Evolutionary conservation across 2,329 filamentous ascomycete genomes (phyloP), one percentile per base, ranked within the genome.

Genomic region (Microthyrium microscopicum): DNA sequence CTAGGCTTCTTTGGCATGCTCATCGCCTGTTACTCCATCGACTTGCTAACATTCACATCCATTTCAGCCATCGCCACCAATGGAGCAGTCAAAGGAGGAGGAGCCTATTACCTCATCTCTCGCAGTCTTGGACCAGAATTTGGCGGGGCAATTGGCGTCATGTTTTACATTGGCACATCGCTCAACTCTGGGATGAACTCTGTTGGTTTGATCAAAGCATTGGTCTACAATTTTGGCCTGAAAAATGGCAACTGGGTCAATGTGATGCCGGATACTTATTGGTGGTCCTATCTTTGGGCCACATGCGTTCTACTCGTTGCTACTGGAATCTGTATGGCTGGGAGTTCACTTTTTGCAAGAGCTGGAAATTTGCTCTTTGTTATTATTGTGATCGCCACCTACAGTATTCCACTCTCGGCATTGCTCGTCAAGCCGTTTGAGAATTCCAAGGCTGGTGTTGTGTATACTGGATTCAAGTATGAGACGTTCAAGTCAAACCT

Each of bases 31-130:
- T 92, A 91, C 49, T 56, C 71, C 12, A 77, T 92, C 43, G 77
- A 89, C 49, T 63, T 89, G n/a, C 61, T 91, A 33, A 91, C 83
- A 0, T 82, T 78, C 0, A 72, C 91, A 46, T 91, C 82, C 3
- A 68, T 92, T 20, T 91, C 82, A 4, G 83, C 83, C 7, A 87
- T 92, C 45, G 83, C 83, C 21, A 85, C 81, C 2, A 92, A 92
- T 51, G 83, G 83, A 18, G 85, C 84, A 29, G 83, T 92, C 36
- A 75, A 81, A 44, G 83, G 82, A 11, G 83, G 83, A 11, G 83
- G 83, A 33, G 81, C 83, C 24, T 92, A 92, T 50, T 92, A 87
- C 46, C 61, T 92, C 36, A 91, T 92, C 37, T 91, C 82, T 5
- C 69, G 83, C 40, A 85, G 79, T 28, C 59, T 92, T 3, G 83